Evolutionary conservation across 768 basidiomycete species (phyloP), one percentile per base, ranked within the genome.

Genomic region (Ramaria sp.): DNA sequence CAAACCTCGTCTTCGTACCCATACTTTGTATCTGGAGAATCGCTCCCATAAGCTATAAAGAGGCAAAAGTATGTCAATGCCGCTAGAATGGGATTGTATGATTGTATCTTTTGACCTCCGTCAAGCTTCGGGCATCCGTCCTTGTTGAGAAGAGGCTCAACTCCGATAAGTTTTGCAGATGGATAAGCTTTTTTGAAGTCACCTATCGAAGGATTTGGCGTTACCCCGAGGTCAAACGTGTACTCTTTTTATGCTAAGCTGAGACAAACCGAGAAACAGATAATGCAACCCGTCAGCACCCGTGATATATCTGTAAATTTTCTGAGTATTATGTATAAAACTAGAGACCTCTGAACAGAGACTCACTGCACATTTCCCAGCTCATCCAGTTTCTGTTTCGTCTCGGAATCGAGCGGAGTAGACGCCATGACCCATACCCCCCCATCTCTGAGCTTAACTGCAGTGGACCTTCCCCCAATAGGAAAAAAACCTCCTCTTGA

Each of bases 351-450:
- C 8, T 41, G 6, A 25, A 8, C 28, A 25, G 25, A 34, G 9
- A 60, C 74, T 52, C 56, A 83, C 81, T 81, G 82, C 51, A 90
- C 84, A 12, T 78, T 75, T 0, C 90, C 88, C 1, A 92, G 68
- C 24, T 74, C 71, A 44, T 78, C 72, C 8, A 90, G 66, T 43
- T 76, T 81, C 3, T 66, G 56, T 62, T 82, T 83, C 2, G 88
- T 90, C 25, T 79, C 79, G 2, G 70, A 69, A 36, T 78, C 77
- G 51, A 88, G 69, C 0, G 86, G 84, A 7, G 84, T 84, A 0
- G 88, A 90, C 0, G 87, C 89, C n/a, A 90, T 71, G 12, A 92
- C 73, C 80, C 88, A 93, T 25, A 93, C 81, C 12, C 78, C 81
- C 36, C 83, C 81, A 48, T 77, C 74, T 37, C 68, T 67, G 22